A percentile compares a stretch with the other conserved stretches of the same genome.
Evolutionary conservation across 257 asterid genomes (phyloP).

Genomic region (Rehmannia glutinosa): DNA sequence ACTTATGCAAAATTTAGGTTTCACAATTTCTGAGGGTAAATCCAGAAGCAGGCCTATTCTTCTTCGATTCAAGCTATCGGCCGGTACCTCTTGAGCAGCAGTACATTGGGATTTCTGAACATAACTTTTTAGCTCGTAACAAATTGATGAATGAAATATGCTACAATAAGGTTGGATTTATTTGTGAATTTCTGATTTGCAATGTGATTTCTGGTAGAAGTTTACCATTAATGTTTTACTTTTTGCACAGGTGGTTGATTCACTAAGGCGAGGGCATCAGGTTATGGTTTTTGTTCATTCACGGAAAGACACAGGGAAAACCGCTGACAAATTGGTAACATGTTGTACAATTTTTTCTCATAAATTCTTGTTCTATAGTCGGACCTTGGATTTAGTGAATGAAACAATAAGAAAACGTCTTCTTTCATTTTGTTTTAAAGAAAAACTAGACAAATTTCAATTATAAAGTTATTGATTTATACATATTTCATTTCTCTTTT

Average conservation of each 20-base stretch:
- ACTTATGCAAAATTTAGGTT: slow-evolving; percentile 51
- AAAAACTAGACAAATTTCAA: too few species aligned
- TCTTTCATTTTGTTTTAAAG: too few species aligned
- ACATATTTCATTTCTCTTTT: too few species aligned
- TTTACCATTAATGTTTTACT: slow-evolving; percentile 10
- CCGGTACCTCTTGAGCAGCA: slow-evolving; percentile 99
- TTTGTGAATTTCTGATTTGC: slow-evolving; percentile 11
- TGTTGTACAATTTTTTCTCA: not conserved
- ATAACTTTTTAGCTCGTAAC: slow-evolving; percentile 72
- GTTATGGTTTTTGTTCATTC: slow-evolving; percentile 99
- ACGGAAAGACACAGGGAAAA: slow-evolving; percentile 94
- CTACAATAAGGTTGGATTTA: slow-evolving; percentile 68
- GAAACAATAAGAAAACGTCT: too few species aligned
- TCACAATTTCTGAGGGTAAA: slow-evolving; percentile 96
- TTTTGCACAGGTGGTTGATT: slow-evolving; percentile 67
- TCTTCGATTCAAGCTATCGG: slow-evolving; percentile 92
- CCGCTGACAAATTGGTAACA: slow-evolving; percentile 89
- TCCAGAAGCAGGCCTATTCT: slow-evolving; percentile 86
- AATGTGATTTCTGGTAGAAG: not conserved
- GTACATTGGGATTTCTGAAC: slow-evolving; percentile 87
- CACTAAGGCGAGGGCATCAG: slow-evolving; percentile 86
- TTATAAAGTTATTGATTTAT: too few species aligned
- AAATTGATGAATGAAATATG: slow-evolving; percentile 84
- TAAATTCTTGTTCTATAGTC: not conserved
- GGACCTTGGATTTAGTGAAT: too few species aligned